phyloP scores from a whole-genome alignment of 371 early-diverging fungal species.

The Apophysomyces sp. region DNA sequence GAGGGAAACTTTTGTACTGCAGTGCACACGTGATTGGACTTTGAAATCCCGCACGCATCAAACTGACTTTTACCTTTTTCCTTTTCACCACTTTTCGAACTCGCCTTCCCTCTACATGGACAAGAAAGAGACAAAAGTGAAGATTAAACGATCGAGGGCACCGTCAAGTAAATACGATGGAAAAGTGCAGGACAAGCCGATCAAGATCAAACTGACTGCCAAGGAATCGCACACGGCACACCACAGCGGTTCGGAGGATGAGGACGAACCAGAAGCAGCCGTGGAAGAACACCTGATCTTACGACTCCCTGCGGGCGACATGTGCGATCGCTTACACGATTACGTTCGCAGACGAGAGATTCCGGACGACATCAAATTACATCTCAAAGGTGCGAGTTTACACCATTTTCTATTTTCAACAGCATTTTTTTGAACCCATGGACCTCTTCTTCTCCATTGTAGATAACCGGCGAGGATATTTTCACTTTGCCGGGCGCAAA shows the following conservation, averaged over 20 bases:
- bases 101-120: neutral
- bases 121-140: conserved; percentile 10
- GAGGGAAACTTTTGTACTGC: too few species aligned
- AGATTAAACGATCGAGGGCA: conserved; percentile 3
- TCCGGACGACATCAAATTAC: conserved; percentile 63
- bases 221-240: conserved; percentile 10
- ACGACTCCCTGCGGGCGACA: conserved; percentile 68
- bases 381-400: conserved; percentile 56
- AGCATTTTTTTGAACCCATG: neutral
- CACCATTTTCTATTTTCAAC: neutral
- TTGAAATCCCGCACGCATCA: too few species aligned
- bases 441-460: neutral
- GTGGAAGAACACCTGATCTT: conserved; percentile 82
- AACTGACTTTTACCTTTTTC: too few species aligned
- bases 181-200: conserved; percentile 20
- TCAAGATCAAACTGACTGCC: conserved; percentile 35
- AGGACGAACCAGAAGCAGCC: conserved; percentile 64
- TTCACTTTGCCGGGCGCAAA: conserved; percentile 57
- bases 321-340: conserved; percentile 64
- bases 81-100: neutral
- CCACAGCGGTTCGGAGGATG: conserved; percentile 44
- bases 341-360: conserved; percentile 69
- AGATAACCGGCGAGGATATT: conserved; percentile 75
- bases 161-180: neutral
- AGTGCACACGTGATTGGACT: too few species aligned